Conservation (phyloP, 345 rosid genomes). For the Euclidium syriacum region DNA sequence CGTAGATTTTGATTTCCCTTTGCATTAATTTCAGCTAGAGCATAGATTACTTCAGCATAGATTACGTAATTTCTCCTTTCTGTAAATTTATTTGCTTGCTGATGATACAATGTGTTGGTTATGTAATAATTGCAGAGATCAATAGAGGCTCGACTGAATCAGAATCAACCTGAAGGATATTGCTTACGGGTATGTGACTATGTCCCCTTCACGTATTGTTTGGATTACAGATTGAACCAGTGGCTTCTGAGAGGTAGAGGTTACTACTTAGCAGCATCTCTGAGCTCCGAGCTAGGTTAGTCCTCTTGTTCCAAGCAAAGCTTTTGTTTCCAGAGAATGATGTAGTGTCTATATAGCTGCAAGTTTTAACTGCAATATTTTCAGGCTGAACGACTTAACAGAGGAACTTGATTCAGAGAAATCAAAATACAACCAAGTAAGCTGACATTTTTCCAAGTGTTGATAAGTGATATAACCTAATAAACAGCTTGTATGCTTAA, state of each 20-base stretch:
- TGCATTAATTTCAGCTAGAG: too few relatives aligned
- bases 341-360: not conserved
- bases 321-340: not conserved
- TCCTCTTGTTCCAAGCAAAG: not conserved
- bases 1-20: too few relatives aligned
- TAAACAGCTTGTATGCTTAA: not conserved
- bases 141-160: too few relatives aligned
- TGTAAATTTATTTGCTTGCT: too few relatives aligned
- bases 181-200: not conserved
- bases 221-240: slow-evolving; percentile 48
- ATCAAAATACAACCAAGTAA: slow-evolving; percentile 63
- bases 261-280: slow-evolving; percentile 53
- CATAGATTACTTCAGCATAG: too few relatives aligned
- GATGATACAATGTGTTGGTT: too few relatives aligned
- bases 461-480: not conserved
- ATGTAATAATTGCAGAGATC: too few relatives aligned
- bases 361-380: slow-evolving; percentile 5
- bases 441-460: slow-evolving; percentile 15
- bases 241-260: slow-evolving; percentile 68
- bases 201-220: not conserved
- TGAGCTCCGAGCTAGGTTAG: slow-evolving; percentile 77
- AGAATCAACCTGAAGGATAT: too few relatives aligned
- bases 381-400: slow-evolving; percentile 66
- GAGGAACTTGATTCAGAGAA: slow-evolving; percentile 75
- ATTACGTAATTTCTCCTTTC: too few relatives aligned